Evolutionary conservation across 257 asterid species (phyloP).

Genomic region (Rehmannia glutinosa): DNA sequence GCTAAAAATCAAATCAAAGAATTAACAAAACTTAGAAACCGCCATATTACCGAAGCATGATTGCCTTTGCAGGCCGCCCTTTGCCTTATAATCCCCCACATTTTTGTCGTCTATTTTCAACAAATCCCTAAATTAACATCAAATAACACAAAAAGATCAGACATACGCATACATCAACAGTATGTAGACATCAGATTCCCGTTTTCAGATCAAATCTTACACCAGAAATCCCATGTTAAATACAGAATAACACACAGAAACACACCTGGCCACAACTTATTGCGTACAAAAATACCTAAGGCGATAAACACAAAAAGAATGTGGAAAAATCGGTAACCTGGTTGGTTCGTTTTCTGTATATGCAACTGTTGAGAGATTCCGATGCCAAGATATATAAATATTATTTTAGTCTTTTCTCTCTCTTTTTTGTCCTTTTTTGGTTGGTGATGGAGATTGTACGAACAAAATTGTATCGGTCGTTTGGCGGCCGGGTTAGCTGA

Average conservation of each 20-base stretch:
- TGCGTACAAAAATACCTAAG: background rate
- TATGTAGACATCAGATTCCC: background rate
- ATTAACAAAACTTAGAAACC: background rate
- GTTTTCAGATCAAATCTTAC: conserved; percentile 22
- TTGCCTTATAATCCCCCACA: conserved; percentile 54
- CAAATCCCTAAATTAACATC: conserved; percentile 20
- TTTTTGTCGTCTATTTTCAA: conserved; percentile 7
- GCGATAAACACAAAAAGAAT: background rate
- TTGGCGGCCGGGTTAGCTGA: conserved; percentile 12
- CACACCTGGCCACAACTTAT: background rate
- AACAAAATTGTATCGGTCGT: background rate
- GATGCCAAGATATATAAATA: background rate
- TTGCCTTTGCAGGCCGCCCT: conserved; percentile 34
- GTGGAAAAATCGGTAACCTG: background rate
- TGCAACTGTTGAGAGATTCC: background rate
- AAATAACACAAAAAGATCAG: conserved; percentile 3
- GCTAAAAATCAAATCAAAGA: background rate
- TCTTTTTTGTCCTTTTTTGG: conserved; percentile 2
- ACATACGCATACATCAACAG: background rate
- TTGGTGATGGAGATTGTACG: conserved; percentile 8
- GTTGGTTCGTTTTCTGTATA: background rate
- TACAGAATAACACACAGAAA: background rate
- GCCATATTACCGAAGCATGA: conserved; percentile 37
- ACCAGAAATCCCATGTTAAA: background rate
- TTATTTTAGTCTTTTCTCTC: background rate